Evolutionary conservation across 2,329 filamentous ascomycete species (phyloP).

Genomic region (Arthrinium phaeospermum): DNA sequence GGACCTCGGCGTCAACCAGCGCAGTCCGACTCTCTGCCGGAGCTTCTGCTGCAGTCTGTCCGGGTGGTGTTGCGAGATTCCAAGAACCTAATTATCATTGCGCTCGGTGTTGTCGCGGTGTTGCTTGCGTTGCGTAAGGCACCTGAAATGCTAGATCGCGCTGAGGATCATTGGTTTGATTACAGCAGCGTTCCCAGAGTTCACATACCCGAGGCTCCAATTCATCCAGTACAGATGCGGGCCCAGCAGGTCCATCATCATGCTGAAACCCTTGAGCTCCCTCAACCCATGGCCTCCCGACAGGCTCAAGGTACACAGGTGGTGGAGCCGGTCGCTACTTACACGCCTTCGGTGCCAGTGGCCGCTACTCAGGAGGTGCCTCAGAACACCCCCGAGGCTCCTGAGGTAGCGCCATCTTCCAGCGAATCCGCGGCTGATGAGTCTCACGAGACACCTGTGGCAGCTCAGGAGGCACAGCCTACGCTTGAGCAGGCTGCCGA

Average conservation of each 20-base stretch:
- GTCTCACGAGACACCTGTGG: conserved; percentile 23
- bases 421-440: conserved; percentile 26
- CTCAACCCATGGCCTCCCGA: background rate
- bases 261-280: background rate
- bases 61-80: conserved; percentile 61
- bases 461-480: background rate
- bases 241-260: background rate
- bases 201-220: conserved; percentile 16
- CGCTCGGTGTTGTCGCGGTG: conserved; percentile 60
- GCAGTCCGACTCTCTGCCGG: conserved; percentile 55
- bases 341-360: background rate
- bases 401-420: conserved; percentile 31
- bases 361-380: background rate
- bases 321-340: background rate
- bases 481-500: background rate
- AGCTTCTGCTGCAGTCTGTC: conserved; percentile 59
- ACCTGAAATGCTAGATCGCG: conserved; percentile 35
- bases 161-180: conserved; percentile 37
- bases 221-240: conserved; percentile 3
- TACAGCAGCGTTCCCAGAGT: conserved; percentile 30
- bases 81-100: conserved; percentile 63
- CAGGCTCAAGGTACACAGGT: background rate
- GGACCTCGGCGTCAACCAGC: conserved; percentile 37
- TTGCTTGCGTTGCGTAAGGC: conserved; percentile 51
- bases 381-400: background rate